Percentiles rank a stretch among this genome's conserved stretches.
These are phyloP conservation scores for Durusdinium trenchii DNA, from an alignment of 73 alveolate genomes.

Conservation along the genomic window DNA sequence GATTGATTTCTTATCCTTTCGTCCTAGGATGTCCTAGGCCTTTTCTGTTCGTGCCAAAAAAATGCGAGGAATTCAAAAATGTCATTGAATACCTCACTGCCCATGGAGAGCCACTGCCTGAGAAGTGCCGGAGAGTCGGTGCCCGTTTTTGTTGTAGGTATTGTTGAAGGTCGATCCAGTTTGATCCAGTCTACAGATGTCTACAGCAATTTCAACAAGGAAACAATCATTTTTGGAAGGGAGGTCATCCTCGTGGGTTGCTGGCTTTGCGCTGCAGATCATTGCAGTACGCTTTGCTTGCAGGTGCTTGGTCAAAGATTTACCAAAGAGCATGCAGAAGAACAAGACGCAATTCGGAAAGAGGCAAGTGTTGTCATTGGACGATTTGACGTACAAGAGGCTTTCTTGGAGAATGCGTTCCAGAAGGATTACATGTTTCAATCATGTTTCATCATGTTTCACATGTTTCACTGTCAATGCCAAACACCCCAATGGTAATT, in stretches of 20 bases:
- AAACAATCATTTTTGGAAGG: background rate
- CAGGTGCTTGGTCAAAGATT: slow-evolving; percentile 39
- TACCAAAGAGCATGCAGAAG: slow-evolving; percentile 42
- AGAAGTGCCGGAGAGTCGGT: no score
- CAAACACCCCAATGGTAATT: no score
- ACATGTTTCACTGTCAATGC: no score
- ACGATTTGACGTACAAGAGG: no score
- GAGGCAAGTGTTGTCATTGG: slow-evolving; percentile 15
- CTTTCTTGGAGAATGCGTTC: no score
- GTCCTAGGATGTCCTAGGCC: no score
- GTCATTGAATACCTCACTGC: slow-evolving; percentile 23
- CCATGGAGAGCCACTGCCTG: slow-evolving; percentile 64
- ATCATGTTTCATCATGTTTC: no score
- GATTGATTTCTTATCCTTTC: no score
- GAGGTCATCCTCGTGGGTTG: no score
- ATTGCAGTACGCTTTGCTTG: background rate
- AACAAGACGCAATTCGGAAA: slow-evolving; percentile 42
- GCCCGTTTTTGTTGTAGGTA: background rate
- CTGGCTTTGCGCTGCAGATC: background rate
- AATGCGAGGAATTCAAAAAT: background rate
- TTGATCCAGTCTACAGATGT: background rate
- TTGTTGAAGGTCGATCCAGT: background rate
- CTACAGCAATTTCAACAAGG: background rate
- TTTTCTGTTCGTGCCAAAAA: no score
- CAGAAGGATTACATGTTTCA: no score